Percentiles rank a stretch among this genome's conserved stretches.
Conservation (phyloP, 331 rosid genomes). For the Cydonia oblonga region DNA sequence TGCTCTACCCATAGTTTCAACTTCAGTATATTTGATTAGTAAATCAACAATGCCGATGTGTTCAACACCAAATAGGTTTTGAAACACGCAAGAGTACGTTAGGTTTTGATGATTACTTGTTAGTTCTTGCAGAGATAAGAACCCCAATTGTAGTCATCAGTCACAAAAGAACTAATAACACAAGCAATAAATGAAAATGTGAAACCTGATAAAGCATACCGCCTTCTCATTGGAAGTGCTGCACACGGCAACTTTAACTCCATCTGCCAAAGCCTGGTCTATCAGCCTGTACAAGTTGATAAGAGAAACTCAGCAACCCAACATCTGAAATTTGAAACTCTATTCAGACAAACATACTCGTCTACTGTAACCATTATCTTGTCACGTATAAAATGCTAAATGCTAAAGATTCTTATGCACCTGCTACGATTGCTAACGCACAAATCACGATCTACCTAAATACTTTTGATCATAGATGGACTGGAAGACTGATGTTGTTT, state of each 20-base stretch:
- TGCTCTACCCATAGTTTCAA: background rate
- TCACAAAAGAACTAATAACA: conserved; percentile 8
- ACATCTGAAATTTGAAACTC: background rate
- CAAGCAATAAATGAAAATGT: conserved; percentile 16
- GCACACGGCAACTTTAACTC: conserved; percentile 92
- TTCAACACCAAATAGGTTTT: background rate
- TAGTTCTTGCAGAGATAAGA: background rate
- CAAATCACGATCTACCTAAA: too few species aligned
- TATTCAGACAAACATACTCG: too few species aligned
- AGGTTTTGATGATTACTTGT: background rate
- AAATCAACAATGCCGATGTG: background rate
- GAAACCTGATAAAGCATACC: conserved; percentile 67
- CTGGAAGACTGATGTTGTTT: too few species aligned
- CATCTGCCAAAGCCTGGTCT: conserved; percentile 77
- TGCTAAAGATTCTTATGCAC: background rate
- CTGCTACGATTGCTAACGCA: too few species aligned
- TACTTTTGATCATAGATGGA: too few species aligned
- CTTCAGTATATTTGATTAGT: background rate
- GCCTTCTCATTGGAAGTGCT: conserved; percentile 99
- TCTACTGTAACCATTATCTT: too few species aligned
- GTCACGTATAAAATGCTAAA: too few species aligned
- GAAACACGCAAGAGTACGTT: background rate
- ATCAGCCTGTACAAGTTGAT: conserved; percentile 49
- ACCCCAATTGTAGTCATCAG: background rate
- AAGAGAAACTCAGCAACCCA: conserved; percentile 8